phyloP scores from a whole-genome alignment of 768 basidiomycete species.

The Cyclocybe cylindracea region DNA sequence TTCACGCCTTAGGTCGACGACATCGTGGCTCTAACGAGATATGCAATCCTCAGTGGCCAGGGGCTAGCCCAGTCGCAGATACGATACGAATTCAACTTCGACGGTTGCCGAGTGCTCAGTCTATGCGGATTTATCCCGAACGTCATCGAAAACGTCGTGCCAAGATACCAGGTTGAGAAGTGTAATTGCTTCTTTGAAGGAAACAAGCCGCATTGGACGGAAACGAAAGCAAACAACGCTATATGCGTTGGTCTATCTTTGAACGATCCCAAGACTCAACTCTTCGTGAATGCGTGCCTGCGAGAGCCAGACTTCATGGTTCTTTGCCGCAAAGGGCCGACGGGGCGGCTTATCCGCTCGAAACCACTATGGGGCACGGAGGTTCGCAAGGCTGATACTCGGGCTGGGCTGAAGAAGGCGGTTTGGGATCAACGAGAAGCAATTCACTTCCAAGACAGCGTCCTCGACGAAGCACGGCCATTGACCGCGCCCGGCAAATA shows the following conservation, averaged over 20 bases:
- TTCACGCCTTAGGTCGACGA: constrained; percentile 12
- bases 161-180: constrained; percentile 10
- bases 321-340: constrained; percentile 11
- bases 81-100: constrained; percentile 10
- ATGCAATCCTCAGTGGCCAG: constrained; percentile 8
- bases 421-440: constrained; percentile 9
- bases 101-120: constrained; percentile 5
- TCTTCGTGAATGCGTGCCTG: constrained; percentile 16
- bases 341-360: constrained; percentile 7
- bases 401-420: constrained; percentile 12
- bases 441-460: constrained; percentile 5
- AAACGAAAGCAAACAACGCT: constrained; percentile 11
- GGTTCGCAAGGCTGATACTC: constrained; percentile 12
- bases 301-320: constrained; percentile 14
- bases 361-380: constrained; percentile 8
- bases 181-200: constrained; percentile 9
- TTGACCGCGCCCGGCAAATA: constrained; percentile 3
- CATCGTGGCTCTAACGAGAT: constrained; percentile 17
- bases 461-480: constrained; percentile 15
- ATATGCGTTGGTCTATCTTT: constrained; percentile 16
- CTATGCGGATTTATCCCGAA: constrained; percentile 19
- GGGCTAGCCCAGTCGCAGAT: constrained; percentile 12
- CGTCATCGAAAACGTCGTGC: constrained; percentile 8
- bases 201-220: constrained; percentile 13
- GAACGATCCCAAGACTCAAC: constrained; percentile 10